Evolutionary conservation across 2,329 filamentous ascomycete genomes (phyloP), one percentile per base, ranked within the genome.

Genomic region (Aspergillus proliferans): DNA sequence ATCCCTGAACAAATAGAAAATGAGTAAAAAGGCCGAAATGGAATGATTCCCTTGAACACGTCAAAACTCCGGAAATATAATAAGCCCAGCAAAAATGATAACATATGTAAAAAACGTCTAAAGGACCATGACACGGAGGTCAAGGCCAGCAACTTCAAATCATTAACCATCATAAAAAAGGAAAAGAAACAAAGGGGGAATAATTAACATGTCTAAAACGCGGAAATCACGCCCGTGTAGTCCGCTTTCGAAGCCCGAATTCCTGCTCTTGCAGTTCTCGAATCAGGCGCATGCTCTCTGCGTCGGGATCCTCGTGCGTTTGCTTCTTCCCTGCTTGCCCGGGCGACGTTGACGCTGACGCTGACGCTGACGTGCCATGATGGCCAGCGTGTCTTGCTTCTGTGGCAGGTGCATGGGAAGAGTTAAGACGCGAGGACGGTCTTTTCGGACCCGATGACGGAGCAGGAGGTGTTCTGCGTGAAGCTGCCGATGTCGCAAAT

Each of bases 231-330:
- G 51, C 53, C 38, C 58, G 52, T 22, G 57, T 50, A 9, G 51
- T 43, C 46, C 70, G 63, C 58, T 67, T 67, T 39, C 72, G 64
- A 45, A 75, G 58, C 19, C 72, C 70, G 46, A 73, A 73, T 22
- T 75, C 72, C 48, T 72, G 67, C 54, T 73, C 72, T 50, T 74
- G 71, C 28, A 75, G 54, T 57, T 73, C 69, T 49, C 69, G 67
- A 43, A 74, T 74, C 43, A 74, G 53, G 45, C 65, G 68, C 52
- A 74, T 53, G 46, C 69, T 74, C 48, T 74, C 71, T 6, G 66
- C 64, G 53, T 75, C 72, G 7, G 65, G 59, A 19, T 65, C 65
- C 24, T 61, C 15, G 69, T 63, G 39, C 57, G 58, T 6, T 65
- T 59, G 40, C 61, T 58, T 43, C 66, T 66, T 19, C 47, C 39